Base-by-base conservation (phyloP, 2,329 filamentous ascomycete genomes). In the Cadophora sp. region DNA sequence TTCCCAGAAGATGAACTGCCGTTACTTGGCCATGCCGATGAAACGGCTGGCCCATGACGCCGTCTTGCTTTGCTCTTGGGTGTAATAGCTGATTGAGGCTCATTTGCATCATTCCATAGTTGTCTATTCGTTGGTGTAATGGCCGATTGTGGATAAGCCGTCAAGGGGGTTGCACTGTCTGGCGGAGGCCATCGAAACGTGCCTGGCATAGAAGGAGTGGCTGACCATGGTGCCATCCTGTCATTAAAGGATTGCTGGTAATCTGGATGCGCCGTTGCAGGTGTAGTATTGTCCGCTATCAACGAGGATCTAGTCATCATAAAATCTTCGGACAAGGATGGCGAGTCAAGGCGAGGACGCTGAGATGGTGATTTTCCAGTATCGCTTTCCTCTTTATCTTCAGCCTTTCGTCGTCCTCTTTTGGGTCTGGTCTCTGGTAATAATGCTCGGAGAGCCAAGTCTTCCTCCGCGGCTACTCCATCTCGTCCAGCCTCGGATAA, bases 1-100 rank as follows among this genome's bases (percentile, higher is more conserved):
- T 94, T 96, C 1, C 90, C 89, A 4, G 84, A 87, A 1, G 86
- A 81, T 14, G 88, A 83, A 47, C 84, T 82, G 18, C 86, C 86
- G 66, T 85, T 87, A 70, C 88, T 88, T 64, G 91, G 88, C 94
- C 94, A 97, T 0, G 94, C 94, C 11, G 94, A 97, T 0, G 94
- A 97, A 0, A 97, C 93, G 7, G 92, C 93, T 0, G 93, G 91
- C 0, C 94, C 94, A 76, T 96, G 91, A 4, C 92, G 87, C 64
- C 90, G 83, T 64, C 85, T 79, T 6, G 83, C 78, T 66, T 85
- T 83, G 2, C 80, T 79, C 69, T 84, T 87, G 0, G 90, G 88
- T 4, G 90, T 91, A n/a, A 92, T 83, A 3, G 92, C 91, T 0
- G 93, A 94, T 59, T 85, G 88, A 11, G 92, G 91, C 70, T 93